Evolutionary conservation across 257 asterid species (phyloP).

Genomic region (Ballota nigra): DNA sequence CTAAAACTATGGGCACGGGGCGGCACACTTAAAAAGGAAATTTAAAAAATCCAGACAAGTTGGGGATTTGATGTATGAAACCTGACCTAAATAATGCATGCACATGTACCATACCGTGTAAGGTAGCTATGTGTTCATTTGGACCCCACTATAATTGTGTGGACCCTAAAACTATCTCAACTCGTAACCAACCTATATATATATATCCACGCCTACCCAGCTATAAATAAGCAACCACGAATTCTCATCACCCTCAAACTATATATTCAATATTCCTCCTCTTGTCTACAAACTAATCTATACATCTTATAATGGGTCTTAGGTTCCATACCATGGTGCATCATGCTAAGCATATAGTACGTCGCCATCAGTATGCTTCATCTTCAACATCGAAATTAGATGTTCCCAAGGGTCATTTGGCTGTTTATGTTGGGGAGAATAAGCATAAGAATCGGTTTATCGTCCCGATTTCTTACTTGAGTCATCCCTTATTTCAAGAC

Average conservation of each 20-base stretch:
- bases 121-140: not conserved
- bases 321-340: constrained; percentile 25
- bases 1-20: constrained; percentile 16
- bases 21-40: not conserved
- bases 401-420: constrained; percentile 56
- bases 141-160: constrained; percentile 6
- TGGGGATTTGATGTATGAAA: constrained; percentile 14
- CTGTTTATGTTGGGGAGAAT: constrained; percentile 45
- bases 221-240: constrained; percentile 21
- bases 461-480: constrained; percentile 48
- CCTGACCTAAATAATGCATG: constrained; percentile 27
- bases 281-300: not conserved
- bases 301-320: constrained; percentile 20
- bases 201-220: not conserved
- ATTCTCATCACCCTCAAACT: constrained; percentile 12
- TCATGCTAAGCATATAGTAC: constrained; percentile 24
- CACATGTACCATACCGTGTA: constrained; percentile 22
- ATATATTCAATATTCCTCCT: not conserved
- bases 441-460: constrained; percentile 40
- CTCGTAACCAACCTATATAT: not conserved
- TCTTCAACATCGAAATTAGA: not conserved
- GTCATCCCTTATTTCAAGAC: constrained; percentile 38
- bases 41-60: constrained; percentile 11
- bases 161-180: constrained; percentile 11
- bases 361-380: constrained; percentile 15